Evolutionary conservation across 2,329 filamentous ascomycete genomes (phyloP).

Genomic region (Xylaria arbuscula): DNA sequence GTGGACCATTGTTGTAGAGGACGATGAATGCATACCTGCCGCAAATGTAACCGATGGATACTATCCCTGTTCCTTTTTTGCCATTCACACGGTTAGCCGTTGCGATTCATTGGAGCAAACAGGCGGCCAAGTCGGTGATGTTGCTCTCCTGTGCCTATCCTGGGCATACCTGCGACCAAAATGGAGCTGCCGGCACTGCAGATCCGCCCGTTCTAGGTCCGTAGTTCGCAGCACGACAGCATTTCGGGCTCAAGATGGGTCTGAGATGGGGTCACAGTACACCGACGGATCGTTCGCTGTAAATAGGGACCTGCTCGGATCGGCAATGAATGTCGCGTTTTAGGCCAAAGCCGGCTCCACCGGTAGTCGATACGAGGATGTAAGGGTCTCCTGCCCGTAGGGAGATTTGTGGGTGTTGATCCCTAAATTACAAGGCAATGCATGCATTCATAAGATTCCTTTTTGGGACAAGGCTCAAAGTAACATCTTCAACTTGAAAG

Average conservation of each 20-base stretch:
- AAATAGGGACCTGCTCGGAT: constrained; percentile 12
- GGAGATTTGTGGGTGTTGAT: constrained; percentile 11
- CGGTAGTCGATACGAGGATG: constrained; percentile 25
- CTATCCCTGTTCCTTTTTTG: constrained; percentile 41
- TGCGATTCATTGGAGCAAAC: constrained; percentile 39
- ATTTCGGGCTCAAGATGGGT: constrained; percentile 19
- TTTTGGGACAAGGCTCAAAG: neutral
- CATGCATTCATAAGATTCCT: neutral
- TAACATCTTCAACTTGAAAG: neutral
- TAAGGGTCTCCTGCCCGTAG: constrained; percentile 16
- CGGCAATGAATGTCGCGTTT: constrained; percentile 12
- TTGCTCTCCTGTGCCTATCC: constrained; percentile 25
- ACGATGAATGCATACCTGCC: constrained; percentile 41
- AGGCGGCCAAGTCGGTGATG: constrained; percentile 32
- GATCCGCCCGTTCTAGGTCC: constrained; percentile 35
- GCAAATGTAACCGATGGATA: constrained; percentile 37
- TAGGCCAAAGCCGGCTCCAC: constrained; percentile 28
- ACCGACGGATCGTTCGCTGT: constrained; percentile 10
- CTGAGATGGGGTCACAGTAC: constrained; percentile 21
- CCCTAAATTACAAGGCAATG: neutral
- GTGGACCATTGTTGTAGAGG: constrained; percentile 26
- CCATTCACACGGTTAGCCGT: constrained; percentile 38
- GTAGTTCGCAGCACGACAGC: constrained; percentile 28
- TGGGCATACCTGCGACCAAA: constrained; percentile 9
- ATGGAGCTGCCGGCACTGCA: constrained; percentile 33